A percentile compares a stretch with the other conserved stretches of the same genome.
Conservation (phyloP, 2,329 filamentous ascomycete species). For the Aureobasidium sp. region DNA sequence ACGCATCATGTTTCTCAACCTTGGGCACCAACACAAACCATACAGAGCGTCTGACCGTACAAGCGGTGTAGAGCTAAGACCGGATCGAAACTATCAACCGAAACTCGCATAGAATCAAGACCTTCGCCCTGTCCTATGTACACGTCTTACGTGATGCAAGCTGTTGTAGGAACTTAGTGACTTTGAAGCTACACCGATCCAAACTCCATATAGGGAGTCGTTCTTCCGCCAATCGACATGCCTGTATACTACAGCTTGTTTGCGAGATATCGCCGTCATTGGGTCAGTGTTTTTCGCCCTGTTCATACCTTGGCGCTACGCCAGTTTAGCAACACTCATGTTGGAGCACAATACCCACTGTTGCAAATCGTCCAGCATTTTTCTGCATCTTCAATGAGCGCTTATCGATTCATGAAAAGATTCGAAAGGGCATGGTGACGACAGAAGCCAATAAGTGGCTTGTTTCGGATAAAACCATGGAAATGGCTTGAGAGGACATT, state of each 20-base stretch:
- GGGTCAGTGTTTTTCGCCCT: not conserved
- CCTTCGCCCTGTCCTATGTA: not conserved
- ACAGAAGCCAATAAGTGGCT: too few species aligned
- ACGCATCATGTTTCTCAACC: not conserved
- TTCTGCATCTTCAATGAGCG: too few species aligned
- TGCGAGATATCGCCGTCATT: not conserved
- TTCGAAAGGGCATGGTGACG: too few species aligned
- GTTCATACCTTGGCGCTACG: not conserved
- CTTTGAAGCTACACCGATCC: not conserved
- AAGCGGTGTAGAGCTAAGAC: not conserved
- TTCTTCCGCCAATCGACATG: not conserved
- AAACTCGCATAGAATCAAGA: not conserved
- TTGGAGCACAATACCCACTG: too few species aligned
- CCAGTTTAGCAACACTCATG: not conserved
- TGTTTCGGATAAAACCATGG: too few species aligned
- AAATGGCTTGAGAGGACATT: too few species aligned
- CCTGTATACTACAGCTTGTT: not conserved
- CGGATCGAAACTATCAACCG: not conserved
- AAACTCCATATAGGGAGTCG: not conserved
- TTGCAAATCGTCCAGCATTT: too few species aligned
- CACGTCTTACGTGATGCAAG: not conserved
- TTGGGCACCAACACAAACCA: not conserved
- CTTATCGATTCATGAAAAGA: too few species aligned
- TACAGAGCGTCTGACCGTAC: not conserved
- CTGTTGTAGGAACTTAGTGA: not conserved